Base-by-base conservation (phyloP, 2,329 filamentous ascomycete genomes). In the Aspergillus versicolor region DNA sequence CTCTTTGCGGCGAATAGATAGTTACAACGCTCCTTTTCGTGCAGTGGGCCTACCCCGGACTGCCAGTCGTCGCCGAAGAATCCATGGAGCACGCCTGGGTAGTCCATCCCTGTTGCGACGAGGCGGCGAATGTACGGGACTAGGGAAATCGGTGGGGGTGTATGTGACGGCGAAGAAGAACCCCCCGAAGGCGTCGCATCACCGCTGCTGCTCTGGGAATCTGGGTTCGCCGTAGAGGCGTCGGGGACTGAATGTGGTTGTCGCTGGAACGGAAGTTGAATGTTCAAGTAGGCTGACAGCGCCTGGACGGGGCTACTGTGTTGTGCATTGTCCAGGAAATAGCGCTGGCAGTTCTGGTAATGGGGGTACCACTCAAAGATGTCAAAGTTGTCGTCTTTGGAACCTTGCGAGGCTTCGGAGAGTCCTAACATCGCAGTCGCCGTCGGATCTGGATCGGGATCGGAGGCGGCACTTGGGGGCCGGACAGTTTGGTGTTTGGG, bases 21-120 rank as follows among this genome's bases (percentile, higher is more conserved):
- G 72, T 99, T 99, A 55, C 91, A 85, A 51, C 94, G 84, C 75
- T 99, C 94, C 62, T 89, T 88, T 72, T 97, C 91, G 70, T 96
- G 90, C 58, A 97, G 79, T 11, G 87, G 85, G 0, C 92, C 89
- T 48, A 97, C 82, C 2, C 94, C 94, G 19, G 83, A 79, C 34
- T 79, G 75, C 90, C 92, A 99, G 70, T 96, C 89, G 63, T 97
- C 90, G n/a, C 94, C 94, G 67, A 97, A 99, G 78, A 97, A 96
- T 11, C 92, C 92, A 70, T 96, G 91, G 59, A 99, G 79, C n/a
- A 97, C 88, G 0, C 87, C 87, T 0, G 89, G 87, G 41, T 87
- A 87, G 73, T 97, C 94, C 78, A 96, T 94, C 2, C 92, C 93
- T 0, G 93, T 97, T 15, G 91, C 91, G 46, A 97, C 87, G 2